Base-by-base conservation (phyloP, 2,329 filamentous ascomycete genomes). In the Raffaelea deltoideospora region DNA sequence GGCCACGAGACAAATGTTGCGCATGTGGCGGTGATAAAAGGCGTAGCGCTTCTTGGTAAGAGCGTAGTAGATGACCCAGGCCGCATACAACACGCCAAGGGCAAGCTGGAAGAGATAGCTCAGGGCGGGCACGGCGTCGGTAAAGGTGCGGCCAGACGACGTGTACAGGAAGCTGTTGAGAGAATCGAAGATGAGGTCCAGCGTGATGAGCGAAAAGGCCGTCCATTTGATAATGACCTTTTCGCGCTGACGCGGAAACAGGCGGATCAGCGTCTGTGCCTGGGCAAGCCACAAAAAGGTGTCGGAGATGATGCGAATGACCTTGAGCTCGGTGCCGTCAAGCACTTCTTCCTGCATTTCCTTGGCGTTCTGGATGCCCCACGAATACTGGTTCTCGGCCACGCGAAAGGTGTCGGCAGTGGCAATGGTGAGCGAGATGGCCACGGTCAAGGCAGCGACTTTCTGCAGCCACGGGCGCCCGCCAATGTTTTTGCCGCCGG, bases 151-250 rank as follows among this genome's bases (percentile, higher is more conserved):
- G 24, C 69, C 64, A 13, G 60, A 63, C 18, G 58, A 56, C 3
- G 59, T 57, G 47, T 69, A 73, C 36, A 65, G 53, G 51, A 96
- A 96, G 50, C 82, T 90, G 63, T 95, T 92, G 40, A 96, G 70
- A 33, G 81, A 85, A 50, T 81, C 87, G 56, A 98, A 98, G 10
- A 87, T 75, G 31, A 88, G 78, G 53, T 96, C 88, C 41, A 95
- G 69, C 0, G 85, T 73, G 50, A 98, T 95, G 39, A 98, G 71
- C 3, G 81, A 86, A 53, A 96, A 95, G 2, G 88, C 90, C 14
- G 88, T 85, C 88, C 88, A 98, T 61, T 96, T 96, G 60, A 98
- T 98, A 46, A 96, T 83, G 36, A 96, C 78, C 60, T 96, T 96
- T 59, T 98, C 90, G 51, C 92, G 83, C 52, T 96, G 88, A 24